Percentiles rank a stretch among this genome's conserved stretches.
phyloP scores from a whole-genome alignment of 768 basidiomycete genomes.

The Tulasnella sp. region DNA sequence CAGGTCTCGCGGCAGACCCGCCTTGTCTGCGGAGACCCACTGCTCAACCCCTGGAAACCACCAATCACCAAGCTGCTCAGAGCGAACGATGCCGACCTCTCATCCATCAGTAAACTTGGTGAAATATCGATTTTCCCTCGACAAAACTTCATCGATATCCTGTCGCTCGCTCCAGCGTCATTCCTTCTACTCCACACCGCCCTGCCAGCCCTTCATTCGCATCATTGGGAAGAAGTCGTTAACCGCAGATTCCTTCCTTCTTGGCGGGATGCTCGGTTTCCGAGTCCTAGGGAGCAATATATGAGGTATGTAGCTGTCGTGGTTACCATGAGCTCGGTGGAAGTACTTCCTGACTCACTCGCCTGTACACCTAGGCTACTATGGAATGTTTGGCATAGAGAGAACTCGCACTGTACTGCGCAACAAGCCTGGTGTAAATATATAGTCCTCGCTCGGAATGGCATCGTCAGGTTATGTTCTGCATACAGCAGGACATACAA shows the following conservation, averaged over 20 bases:
- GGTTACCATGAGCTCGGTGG: background rate
- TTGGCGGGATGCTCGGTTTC: constrained; percentile 58
- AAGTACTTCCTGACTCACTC: background rate
- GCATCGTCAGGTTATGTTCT: constrained; percentile 59
- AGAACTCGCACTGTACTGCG: constrained; percentile 52
- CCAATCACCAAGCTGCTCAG: constrained; percentile 52
- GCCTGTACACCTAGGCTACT: constrained; percentile 24
- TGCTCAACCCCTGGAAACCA: constrained; percentile 62
- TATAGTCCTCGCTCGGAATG: constrained; percentile 61
- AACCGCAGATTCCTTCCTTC: constrained; percentile 58
- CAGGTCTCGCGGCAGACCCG: constrained; percentile 49
- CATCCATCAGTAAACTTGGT: constrained; percentile 33
- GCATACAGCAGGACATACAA: constrained; percentile 54
- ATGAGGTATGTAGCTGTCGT: constrained; percentile 52
- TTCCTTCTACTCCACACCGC: constrained; percentile 59
- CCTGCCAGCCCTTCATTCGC: constrained; percentile 49
- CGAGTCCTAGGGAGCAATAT: constrained; percentile 50
- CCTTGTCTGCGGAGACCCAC: constrained; percentile 38
- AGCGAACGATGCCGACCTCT: background rate
- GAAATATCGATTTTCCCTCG: constrained; percentile 53
- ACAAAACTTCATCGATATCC: constrained; percentile 68
- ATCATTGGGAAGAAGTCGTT: constrained; percentile 69
- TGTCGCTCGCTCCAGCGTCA: constrained; percentile 45
- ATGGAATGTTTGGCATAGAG: constrained; percentile 56
- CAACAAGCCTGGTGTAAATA: constrained; percentile 81